Conservation (phyloP, 345 rosid genomes). For the Hypericum androsaemum region DNA sequence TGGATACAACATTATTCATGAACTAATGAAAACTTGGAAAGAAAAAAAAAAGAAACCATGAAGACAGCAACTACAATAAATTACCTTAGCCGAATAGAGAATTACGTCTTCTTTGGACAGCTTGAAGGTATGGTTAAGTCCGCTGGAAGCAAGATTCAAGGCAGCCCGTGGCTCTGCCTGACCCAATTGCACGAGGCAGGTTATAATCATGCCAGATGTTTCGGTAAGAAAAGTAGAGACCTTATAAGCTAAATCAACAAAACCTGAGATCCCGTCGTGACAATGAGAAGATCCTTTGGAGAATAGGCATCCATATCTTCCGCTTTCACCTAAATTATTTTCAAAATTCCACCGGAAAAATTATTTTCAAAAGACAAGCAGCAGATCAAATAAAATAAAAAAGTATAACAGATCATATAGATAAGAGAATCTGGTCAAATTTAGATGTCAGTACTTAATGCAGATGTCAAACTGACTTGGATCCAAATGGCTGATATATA, state of each 20-base stretch:
- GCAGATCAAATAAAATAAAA: no score
- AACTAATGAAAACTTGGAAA: no score
- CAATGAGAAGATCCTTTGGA: slow-evolving; percentile 88
- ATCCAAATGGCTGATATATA: no score
- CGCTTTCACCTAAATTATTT: slow-evolving; percentile 51
- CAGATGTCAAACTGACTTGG: no score
- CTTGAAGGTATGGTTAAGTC: slow-evolving; percentile 79
- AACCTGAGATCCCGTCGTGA: slow-evolving; percentile 98
- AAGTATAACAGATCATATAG: no score
- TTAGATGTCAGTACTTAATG: no score
- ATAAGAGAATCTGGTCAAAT: no score
- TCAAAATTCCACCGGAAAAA: no score
- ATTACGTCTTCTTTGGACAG: slow-evolving; percentile 75
- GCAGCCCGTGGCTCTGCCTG: slow-evolving; percentile 99
- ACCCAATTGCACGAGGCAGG: slow-evolving; percentile 16
- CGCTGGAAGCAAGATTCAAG: slow-evolving; percentile 93
- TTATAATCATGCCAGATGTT: slow-evolving; percentile 8
- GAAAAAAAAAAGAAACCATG: no score
- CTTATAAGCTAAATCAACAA: slow-evolving; percentile 23
- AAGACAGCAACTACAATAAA: neutral
- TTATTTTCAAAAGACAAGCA: no score
- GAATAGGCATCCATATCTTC: slow-evolving; percentile 96
- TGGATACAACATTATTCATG: no score
- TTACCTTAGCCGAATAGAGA: slow-evolving; percentile 93
- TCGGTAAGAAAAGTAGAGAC: no score